Evolutionary conservation across 495 filamentous ascomycete genomes (phyloP), one percentile per base, ranked within the genome.

Genomic region (Amorphotheca resinae): DNA sequence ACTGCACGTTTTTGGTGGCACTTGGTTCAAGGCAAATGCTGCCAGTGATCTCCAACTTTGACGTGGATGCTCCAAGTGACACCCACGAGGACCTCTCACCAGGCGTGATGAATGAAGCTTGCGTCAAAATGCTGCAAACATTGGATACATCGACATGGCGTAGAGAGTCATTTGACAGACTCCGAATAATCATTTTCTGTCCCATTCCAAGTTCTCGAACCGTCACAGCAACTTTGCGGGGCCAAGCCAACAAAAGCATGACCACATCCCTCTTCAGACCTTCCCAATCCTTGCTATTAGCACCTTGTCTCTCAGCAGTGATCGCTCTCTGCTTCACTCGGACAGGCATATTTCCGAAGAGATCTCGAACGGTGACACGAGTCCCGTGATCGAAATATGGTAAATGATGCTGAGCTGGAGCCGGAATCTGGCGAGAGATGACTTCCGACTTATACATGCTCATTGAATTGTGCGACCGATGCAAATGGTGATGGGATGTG

Each of bases 261-360:
- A 79, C 69, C 8, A 85, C 51, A 2, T 57, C 52, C 32, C 65
- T 69, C 51, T 70, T 74, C 18, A 95, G 62, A 1, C 64, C 60
- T 11, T 84, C 75, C 80, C 85, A 89, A 39, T 82, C 72, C 41
- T 59, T 69, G 20, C 49, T 45, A 18, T 59, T 58, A 1, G 52
- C 55, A 8, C 55, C 38, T 1, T 66, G 64, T 39, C 60, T 64
- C 40, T 70, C 60, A 9, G 64, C 49, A 35, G 57, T 42, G 3
- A 68, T 52, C 9, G 73, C 69, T 51, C 87, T 72, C 53, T 82
- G 83, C 61, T 91, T 94, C 16, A 95, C 79, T n/a, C 93, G 80
- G 9, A 98, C 91, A 1, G 91, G 91, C 80, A 98, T 87, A 37
- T 85, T 87, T 1, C 89, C 91, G 61, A 95, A 96, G 9, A 98